Evolutionary conservation across 768 basidiomycete species (phyloP).

Genomic region (Amanita rubescens): DNA sequence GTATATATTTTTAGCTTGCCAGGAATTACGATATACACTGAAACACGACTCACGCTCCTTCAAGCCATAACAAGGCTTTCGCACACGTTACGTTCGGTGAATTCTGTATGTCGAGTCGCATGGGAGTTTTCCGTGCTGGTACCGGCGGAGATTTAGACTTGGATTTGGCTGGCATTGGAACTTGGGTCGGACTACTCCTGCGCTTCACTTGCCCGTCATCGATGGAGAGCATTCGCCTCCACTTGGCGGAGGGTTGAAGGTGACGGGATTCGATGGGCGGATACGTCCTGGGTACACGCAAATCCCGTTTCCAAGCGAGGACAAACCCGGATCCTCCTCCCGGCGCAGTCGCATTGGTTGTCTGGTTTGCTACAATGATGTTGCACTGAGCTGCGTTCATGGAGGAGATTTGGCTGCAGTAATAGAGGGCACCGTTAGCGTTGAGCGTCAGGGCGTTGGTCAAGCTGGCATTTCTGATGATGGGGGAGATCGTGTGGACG

Average conservation of each 20-base stretch:
- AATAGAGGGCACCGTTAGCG: slow-evolving; percentile 17
- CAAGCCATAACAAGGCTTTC: slow-evolving; percentile 37
- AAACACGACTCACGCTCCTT: slow-evolving; percentile 30
- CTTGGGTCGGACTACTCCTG: background rate
- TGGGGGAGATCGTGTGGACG: slow-evolving; percentile 21
- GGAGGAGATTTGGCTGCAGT: slow-evolving; percentile 34
- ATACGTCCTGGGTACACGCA: background rate
- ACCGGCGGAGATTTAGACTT: slow-evolving; percentile 4
- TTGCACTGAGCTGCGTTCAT: slow-evolving; percentile 21
- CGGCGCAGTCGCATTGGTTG: background rate
- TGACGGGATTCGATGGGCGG: background rate
- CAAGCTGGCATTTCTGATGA: slow-evolving; percentile 24
- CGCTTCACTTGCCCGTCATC: background rate
- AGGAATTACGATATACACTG: background rate
- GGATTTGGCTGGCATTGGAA: background rate
- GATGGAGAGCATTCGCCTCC: background rate
- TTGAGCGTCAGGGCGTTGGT: slow-evolving; percentile 18
- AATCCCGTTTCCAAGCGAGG: slow-evolving; percentile 3
- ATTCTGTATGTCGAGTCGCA: slow-evolving; percentile 2
- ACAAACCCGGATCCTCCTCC: background rate
- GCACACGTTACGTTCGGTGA: no score
- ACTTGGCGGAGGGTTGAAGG: background rate
- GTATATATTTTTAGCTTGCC: background rate
- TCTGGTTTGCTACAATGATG: slow-evolving; percentile 2
- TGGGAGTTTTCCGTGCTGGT: background rate